Conservation (phyloP, 306 rosid genomes). For the Gillenia trifoliata region DNA sequence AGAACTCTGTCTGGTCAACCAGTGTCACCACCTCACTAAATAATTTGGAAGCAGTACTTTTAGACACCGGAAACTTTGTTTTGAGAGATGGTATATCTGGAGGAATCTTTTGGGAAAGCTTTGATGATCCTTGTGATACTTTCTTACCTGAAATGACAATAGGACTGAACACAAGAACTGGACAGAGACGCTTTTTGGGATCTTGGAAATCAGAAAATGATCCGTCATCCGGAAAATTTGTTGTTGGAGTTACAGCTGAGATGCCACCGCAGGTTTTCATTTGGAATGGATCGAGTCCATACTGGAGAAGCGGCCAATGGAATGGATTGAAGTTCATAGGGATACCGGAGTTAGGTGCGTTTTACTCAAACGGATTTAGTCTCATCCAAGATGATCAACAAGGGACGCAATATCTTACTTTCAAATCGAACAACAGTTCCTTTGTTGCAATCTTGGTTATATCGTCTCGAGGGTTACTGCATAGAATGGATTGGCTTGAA, state of each 20-base stretch:
- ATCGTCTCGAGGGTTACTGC: too few relatives aligned
- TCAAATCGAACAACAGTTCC: neutral
- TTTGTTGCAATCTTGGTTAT: too few relatives aligned
- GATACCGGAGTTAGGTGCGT: slow-evolving; percentile 15
- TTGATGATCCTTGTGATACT: slow-evolving; percentile 31
- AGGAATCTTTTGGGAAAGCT: slow-evolving; percentile 33
- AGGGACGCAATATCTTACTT: slow-evolving; percentile 33
- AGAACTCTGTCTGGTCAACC: slow-evolving; percentile 29
- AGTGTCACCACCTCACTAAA: too few relatives aligned
- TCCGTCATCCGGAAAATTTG: slow-evolving; percentile 34
- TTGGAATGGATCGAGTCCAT: slow-evolving; percentile 32
- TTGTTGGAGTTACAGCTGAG: slow-evolving; percentile 13
- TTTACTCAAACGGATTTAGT: slow-evolving; percentile 23
- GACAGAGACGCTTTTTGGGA: slow-evolving; percentile 17
- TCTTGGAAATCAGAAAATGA: slow-evolving; percentile 35
- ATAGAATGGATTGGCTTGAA: too few relatives aligned
- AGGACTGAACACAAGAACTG: slow-evolving; percentile 22
- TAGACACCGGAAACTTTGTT: slow-evolving; percentile 24
- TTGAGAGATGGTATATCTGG: too few relatives aligned
- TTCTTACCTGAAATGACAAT: slow-evolving; percentile 24
- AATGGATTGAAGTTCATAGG: slow-evolving; percentile 39
- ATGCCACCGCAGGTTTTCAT: slow-evolving; percentile 30
- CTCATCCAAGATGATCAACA: slow-evolving; percentile 20
- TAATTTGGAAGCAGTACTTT: slow-evolving; percentile 33
- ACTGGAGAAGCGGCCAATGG: slow-evolving; percentile 63